Evolutionary conservation across 2,329 filamentous ascomycete species (phyloP).

Genomic region (Aspergillus proliferans): DNA sequence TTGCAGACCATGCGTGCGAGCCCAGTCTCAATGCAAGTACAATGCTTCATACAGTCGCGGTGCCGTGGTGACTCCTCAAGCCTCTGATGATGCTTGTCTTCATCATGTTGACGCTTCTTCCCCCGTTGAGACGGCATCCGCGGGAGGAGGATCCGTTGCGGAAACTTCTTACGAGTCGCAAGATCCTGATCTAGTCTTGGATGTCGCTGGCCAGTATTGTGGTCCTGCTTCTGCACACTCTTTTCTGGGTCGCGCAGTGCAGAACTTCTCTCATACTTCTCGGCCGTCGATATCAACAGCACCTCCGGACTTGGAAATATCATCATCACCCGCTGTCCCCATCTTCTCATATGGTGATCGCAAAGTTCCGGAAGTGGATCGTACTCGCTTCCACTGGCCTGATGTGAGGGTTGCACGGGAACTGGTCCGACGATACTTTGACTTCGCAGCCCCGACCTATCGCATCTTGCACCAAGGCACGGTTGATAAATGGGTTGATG

Average conservation of each 20-base stretch:
- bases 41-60: slow-evolving; percentile 18
- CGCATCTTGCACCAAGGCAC: slow-evolving; percentile 18
- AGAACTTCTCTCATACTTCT: slow-evolving; percentile 9
- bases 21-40: slow-evolving; percentile 12
- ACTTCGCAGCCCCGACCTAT: slow-evolving; percentile 19
- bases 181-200: slow-evolving; percentile 2
- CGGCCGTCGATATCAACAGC: slow-evolving; percentile 4
- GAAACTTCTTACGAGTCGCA: not conserved
- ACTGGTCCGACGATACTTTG: slow-evolving; percentile 17
- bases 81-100: slow-evolving; percentile 1
- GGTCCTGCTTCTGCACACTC: slow-evolving; percentile 20
- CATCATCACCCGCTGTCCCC: slow-evolving; percentile 4
- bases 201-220: slow-evolving; percentile 16
- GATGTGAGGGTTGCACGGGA: slow-evolving; percentile 4
- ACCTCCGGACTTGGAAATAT: not conserved
- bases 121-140: too few species aligned
- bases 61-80: slow-evolving; percentile 13
- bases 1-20: slow-evolving; percentile 14
- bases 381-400: slow-evolving; percentile 13
- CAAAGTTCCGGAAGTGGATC: slow-evolving; percentile 2
- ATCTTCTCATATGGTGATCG: slow-evolving; percentile 19
- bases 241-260: slow-evolving; percentile 15
- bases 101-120: not conserved
- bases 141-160: not conserved
- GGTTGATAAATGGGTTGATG: slow-evolving; percentile 8